Evolutionary conservation across 2,329 filamentous ascomycete genomes (phyloP).

Genomic region (Diaporthe sp.): DNA sequence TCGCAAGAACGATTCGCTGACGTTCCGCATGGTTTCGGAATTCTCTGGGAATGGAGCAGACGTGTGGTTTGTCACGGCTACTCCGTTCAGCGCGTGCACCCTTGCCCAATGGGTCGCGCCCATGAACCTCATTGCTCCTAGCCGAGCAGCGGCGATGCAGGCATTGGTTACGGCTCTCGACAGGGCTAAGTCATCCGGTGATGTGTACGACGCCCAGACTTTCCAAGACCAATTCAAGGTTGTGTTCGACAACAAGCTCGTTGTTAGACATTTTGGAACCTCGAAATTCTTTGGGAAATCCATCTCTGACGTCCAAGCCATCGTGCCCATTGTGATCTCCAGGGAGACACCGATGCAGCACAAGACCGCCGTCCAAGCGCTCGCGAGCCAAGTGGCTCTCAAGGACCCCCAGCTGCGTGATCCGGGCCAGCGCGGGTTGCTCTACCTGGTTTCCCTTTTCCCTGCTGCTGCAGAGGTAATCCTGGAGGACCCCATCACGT

Average conservation of each 20-base stretch:
- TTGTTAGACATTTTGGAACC: slow-evolving; percentile 13
- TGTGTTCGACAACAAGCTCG: not conserved
- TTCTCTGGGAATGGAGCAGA: not conserved
- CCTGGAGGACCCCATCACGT: not conserved
- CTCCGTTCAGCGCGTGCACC: not conserved
- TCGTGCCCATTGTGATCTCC: slow-evolving; percentile 1
- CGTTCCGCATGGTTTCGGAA: not conserved
- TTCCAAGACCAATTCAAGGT: not conserved
- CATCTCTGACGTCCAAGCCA: slow-evolving; percentile 28
- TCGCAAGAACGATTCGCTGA: not conserved
- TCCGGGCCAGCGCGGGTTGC: not conserved
- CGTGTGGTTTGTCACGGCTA: slow-evolving; percentile 3
- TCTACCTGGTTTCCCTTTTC: slow-evolving; percentile 37
- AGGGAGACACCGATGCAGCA: not conserved
- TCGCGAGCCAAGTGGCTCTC: not conserved
- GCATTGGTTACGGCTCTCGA: not conserved
- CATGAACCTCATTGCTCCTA: not conserved
- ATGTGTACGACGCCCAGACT: not conserved
- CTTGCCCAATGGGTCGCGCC: not conserved
- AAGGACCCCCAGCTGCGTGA: not conserved
- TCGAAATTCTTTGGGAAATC: slow-evolving; percentile 25
- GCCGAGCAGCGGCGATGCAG: not conserved
- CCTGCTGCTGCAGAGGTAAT: slow-evolving; percentile 27
- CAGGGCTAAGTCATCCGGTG: not conserved
- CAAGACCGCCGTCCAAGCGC: not conserved